Base-by-base conservation (phyloP, 2,329 filamentous ascomycete genomes). In the Trichoderma hamatum region DNA sequence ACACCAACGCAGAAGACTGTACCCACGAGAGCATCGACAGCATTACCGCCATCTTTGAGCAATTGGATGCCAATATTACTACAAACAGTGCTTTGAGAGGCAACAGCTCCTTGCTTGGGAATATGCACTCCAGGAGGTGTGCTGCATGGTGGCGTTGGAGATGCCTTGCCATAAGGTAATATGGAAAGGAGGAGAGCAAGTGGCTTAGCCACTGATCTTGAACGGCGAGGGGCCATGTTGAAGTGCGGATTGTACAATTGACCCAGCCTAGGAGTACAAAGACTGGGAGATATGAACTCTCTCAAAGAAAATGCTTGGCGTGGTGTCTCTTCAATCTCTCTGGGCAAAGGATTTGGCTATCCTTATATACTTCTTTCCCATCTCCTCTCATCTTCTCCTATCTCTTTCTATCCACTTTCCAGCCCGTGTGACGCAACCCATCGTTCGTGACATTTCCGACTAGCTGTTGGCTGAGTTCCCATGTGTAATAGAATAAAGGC, bases 1-100 rank as follows among this genome's bases (percentile, higher is more conserved):
- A 86, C 85, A 3, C 89, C 89, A 7, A 91, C 83, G 69, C 89
- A 92, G 63, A 91, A 83, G 26, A 86, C 84, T 0, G 89, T 90
- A 13, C 85, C 88, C 30, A 91, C 86, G 70, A 90, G 78, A 5
- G 89, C 87, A 79, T 92, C 89, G 9, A 88, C 88, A 9, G 89
- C 89, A 78, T 89, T 92, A 16, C 89, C 89, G 16, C 89, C 89
- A 54, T 82, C 75, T 65, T 85, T 80, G 66, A 91, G 74, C 32
- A 89, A 81, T 11, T 85, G 78, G 3, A 84, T 84, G 7, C 89
- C 89, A 72, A 90, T 84, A 3, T 82, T 78, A 72, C 86, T 89
- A 74, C 89, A 91, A 59, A 89, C 80, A 0, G 80, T 77, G 71
- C 81, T 86, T 74, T 91, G 88, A 10, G 85, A 89, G 1, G 89